Conservation (phyloP, 495 filamentous ascomycete species). For the Neurospora sp. region DNA sequence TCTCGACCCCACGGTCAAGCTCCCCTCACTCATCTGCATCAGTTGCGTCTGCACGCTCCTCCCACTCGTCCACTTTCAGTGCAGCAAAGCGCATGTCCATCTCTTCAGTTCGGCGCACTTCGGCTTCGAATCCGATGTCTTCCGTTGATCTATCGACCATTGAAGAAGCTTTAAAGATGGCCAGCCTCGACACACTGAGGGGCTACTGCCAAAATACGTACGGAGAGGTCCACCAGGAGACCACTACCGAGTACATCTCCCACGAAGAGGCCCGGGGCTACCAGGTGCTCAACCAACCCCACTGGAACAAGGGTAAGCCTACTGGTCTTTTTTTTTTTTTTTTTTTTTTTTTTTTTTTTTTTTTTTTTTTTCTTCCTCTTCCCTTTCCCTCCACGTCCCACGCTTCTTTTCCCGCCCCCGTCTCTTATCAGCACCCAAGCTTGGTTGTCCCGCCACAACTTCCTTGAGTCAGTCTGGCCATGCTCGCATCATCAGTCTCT, state of each 20-base stretch:
- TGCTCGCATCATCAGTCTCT: background rate
- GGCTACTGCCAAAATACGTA: constrained; percentile 44
- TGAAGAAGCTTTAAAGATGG: constrained; percentile 43
- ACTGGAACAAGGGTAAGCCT: constrained; percentile 47
- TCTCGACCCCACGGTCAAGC: constrained; percentile 43
- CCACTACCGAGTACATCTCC: constrained; percentile 37
- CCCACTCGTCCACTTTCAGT: constrained; percentile 39
- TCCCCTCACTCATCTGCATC: constrained; percentile 34
- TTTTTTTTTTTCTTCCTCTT: background rate
- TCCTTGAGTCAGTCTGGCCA: background rate
- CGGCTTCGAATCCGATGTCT: constrained; percentile 43
- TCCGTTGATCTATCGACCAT: constrained; percentile 41
- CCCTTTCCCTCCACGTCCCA: constrained; percentile 2
- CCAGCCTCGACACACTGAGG: constrained; percentile 39
- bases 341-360: background rate
- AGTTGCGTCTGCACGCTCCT: constrained; percentile 36
- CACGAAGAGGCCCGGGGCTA: constrained; percentile 40
- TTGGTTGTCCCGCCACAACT: background rate
- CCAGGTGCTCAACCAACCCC: constrained; percentile 44
- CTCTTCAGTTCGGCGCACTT: constrained; percentile 36
- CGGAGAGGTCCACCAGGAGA: constrained; percentile 39
- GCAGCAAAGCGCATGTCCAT: constrained; percentile 40
- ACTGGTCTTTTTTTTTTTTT: background rate
- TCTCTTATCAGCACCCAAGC: background rate
- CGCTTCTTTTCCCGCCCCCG: constrained; percentile 2